Conservation (phyloP, 2,329 filamentous ascomycete species). For the Cucurbitaria berberidis region DNA sequence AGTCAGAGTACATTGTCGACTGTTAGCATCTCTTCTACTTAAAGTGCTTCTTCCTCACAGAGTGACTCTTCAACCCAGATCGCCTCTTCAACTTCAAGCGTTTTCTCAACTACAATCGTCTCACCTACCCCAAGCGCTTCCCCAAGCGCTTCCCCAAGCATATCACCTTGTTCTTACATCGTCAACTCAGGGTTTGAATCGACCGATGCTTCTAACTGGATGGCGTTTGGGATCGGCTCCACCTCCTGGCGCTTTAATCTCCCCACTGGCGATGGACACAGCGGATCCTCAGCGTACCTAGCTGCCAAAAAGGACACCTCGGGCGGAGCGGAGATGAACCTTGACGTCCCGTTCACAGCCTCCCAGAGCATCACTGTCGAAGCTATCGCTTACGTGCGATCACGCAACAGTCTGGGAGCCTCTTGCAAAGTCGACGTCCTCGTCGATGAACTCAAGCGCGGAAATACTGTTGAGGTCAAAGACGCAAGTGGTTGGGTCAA, state of each 20-base stretch:
- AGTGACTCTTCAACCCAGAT: too few relatives aligned
- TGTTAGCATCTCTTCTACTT: background rate
- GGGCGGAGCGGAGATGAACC: background rate
- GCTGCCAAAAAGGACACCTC: background rate
- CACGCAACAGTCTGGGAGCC: background rate
- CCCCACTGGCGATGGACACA: background rate
- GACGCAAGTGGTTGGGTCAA: background rate
- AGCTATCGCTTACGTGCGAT: background rate
- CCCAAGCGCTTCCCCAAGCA: background rate
- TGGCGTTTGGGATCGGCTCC: background rate
- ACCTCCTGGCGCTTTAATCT: background rate
- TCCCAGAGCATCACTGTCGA: background rate
- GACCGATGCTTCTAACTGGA: background rate
- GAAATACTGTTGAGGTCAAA: background rate
- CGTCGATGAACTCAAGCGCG: background rate
- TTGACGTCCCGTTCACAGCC: background rate
- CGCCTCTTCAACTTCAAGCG: too few relatives aligned
- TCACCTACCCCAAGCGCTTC: too few relatives aligned
- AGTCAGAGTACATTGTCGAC: background rate
- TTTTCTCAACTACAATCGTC: too few relatives aligned
- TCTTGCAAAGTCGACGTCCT: background rate
- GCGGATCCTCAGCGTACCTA: background rate
- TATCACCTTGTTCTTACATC: background rate
- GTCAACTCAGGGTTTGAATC: background rate
- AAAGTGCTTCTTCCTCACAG: background rate